These are phyloP conservation scores for Macrophomina phaseolina DNA, from an alignment of 2,329 filamentous ascomycete genomes.

Conservation along the genomic window DNA sequence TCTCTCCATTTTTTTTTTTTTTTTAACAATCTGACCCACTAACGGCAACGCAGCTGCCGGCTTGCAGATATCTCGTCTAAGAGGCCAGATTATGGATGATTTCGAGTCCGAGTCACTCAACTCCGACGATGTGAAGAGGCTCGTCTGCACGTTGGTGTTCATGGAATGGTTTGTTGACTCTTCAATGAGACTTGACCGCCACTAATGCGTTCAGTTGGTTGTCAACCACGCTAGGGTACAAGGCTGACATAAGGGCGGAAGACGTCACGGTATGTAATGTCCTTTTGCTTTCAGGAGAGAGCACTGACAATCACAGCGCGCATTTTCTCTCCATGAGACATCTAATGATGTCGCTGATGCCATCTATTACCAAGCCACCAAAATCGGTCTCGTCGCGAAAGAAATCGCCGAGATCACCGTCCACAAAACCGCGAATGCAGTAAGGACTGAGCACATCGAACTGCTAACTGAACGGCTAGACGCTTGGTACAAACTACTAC, in stretches of 20 bases:
- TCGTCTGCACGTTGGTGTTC: slow-evolving; percentile 45
- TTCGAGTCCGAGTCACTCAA: not conserved
- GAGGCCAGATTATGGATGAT: slow-evolving; percentile 32
- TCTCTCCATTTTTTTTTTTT: not conserved
- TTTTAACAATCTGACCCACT: not conserved
- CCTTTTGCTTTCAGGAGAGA: too few relatives aligned
- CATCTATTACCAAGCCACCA: slow-evolving; percentile 43
- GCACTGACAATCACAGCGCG: not conserved
- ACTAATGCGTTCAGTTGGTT: slow-evolving; percentile 36
- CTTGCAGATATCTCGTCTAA: slow-evolving; percentile 44
- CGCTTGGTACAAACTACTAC: slow-evolving; percentile 42
- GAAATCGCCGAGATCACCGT: slow-evolving; percentile 39
- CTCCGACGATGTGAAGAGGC: slow-evolving; percentile 36
- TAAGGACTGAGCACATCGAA: slow-evolving; percentile 22
- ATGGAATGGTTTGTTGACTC: slow-evolving; percentile 38
- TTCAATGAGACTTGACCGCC: not conserved
- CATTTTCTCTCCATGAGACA: not conserved
- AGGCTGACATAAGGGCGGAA: slow-evolving; percentile 37
- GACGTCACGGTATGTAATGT: slow-evolving; percentile 32
- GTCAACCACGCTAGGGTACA: slow-evolving; percentile 45
- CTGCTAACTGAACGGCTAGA: slow-evolving; percentile 38
- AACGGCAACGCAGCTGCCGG: slow-evolving; percentile 37
- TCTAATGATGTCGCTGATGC: slow-evolving; percentile 37
- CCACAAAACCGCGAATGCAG: slow-evolving; percentile 6
- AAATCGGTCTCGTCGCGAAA: slow-evolving; percentile 43